Evolutionary conservation across 2,329 filamentous ascomycete species (phyloP), one percentile per base, ranked within the genome.

Genomic region (Hirsutella thompsonii): DNA sequence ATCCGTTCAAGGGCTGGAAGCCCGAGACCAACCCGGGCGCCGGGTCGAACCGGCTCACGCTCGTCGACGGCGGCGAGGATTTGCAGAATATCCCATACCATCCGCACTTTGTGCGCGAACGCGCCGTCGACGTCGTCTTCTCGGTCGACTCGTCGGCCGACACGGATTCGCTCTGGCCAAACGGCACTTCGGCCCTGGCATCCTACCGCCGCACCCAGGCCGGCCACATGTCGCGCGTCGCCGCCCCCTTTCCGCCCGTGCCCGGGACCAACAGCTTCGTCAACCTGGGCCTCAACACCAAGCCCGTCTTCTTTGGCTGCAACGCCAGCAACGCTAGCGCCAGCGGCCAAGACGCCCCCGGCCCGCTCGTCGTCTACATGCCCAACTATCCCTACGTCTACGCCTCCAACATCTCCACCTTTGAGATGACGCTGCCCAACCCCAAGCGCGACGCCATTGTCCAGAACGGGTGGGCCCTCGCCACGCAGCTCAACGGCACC

Each of bases 41-140:
- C 57, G 26, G 72, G 64, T 20, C 64, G 2, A 61, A 68, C 8
- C 57, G 65, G 11, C 72, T 93, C 11, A 83, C 80, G 3, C 70
- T 93, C 3, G 84, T 90, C 11, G 86, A 93, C 49, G 86, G 86
- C 30, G 85, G 86, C 20, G 76, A 85, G 55, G 85, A 92, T 58
- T 58, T 74, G 2, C 82, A 93, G 53, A 92, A 92, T 57, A 73
- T 93, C 37, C 86, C 86, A 5, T 68, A 90, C 8, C 76, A 87
- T 55, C 85, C 64, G 2, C 83, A 68, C 26, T 58, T 67, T 41
- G 57, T 69, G 8, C 64, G 63, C 20, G 49, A 62, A 6, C 70
- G 76, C 42, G 55, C 61, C 43, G 65, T 82, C 45, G 75, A 80
- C 53, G 71, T 82, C 40, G 68, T 83, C 52, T 70, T 82, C 55